Percentiles rank a stretch among this genome's conserved stretches.
Evolutionary conservation across 495 filamentous ascomycete species (phyloP).

Genomic region (Poronia punctata): DNA sequence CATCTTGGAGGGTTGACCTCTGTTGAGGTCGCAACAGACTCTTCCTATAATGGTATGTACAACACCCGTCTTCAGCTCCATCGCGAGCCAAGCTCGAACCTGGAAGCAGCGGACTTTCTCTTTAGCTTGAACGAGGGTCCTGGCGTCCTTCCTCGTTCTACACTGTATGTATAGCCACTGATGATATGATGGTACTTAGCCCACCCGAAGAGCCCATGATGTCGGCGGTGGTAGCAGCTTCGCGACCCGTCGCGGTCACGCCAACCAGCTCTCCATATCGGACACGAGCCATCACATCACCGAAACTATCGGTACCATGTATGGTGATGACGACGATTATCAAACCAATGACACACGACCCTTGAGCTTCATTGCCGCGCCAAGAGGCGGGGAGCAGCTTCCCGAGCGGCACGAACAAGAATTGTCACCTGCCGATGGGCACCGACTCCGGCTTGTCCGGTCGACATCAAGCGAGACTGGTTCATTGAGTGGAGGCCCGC

Average conservation of each 20-base stretch:
- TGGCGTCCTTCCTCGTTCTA: background rate
- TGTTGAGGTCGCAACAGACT: conserved; percentile 25
- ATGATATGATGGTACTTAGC: conserved; percentile 31
- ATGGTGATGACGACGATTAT: conserved; percentile 71
- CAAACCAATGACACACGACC: conserved; percentile 36
- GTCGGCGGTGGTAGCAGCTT: conserved; percentile 44
- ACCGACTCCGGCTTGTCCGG: conserved; percentile 33
- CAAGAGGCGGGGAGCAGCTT: conserved; percentile 32
- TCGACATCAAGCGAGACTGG: conserved; percentile 35
- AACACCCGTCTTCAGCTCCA: background rate
- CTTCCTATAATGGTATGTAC: conserved; percentile 31
- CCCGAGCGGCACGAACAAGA: conserved; percentile 16
- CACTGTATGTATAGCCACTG: conserved; percentile 11
- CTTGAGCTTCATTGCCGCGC: conserved; percentile 38
- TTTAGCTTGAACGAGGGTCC: background rate
- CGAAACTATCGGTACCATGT: conserved; percentile 94
- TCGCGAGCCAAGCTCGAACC: conserved; percentile 1
- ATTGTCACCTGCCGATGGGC: conserved; percentile 25
- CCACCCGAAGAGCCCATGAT: conserved; percentile 49
- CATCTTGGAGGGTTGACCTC: conserved; percentile 30
- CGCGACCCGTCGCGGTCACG: conserved; percentile 49
- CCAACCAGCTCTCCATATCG: conserved; percentile 49
- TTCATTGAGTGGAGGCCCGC: conserved; percentile 15
- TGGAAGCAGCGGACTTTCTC: background rate
- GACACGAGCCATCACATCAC: conserved; percentile 88